phyloP scores from a whole-genome alignment of 2,329 filamentous ascomycete genomes.

The Claviceps lovelessii region DNA sequence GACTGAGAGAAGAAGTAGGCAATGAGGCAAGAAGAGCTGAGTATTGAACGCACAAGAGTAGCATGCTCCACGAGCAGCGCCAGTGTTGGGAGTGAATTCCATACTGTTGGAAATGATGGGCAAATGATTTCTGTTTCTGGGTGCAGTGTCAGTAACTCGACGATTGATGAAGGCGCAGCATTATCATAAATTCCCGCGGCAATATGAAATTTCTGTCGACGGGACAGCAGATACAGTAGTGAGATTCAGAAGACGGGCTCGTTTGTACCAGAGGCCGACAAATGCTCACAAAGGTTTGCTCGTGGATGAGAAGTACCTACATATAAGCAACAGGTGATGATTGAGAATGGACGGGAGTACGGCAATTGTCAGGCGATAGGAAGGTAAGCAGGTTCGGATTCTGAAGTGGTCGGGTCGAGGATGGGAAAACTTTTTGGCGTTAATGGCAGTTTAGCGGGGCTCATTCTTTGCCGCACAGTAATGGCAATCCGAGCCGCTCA shows the following conservation, averaged over 20 bases:
- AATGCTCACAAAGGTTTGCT: neutral
- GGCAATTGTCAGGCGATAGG: slow-evolving; percentile 3
- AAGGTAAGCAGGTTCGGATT: slow-evolving; percentile 2
- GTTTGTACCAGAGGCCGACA: neutral
- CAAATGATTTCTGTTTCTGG: neutral
- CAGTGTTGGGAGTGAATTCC: slow-evolving; percentile 18
- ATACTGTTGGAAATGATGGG: slow-evolving; percentile 16
- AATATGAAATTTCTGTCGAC: slow-evolving; percentile 1
- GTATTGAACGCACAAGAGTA: slow-evolving; percentile 34
- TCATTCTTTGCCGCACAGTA: slow-evolving; percentile 4
- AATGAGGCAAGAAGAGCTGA: neutral
- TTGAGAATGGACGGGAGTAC: neutral
- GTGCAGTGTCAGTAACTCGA: neutral
- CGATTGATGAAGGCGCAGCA: neutral
- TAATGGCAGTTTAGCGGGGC: slow-evolving; percentile 9
- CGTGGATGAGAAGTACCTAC: neutral
- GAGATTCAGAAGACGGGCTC: neutral
- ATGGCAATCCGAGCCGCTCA: neutral
- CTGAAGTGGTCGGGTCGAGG: slow-evolving; percentile 6
- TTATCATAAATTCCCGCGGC: neutral
- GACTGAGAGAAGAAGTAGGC: neutral
- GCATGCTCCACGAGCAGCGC: slow-evolving; percentile 28
- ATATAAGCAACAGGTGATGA: neutral
- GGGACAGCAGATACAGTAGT: neutral
- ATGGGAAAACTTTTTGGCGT: slow-evolving; percentile 15